phyloP scores from a whole-genome alignment of 2,329 filamentous ascomycete genomes.

The Penicillium hordei region DNA sequence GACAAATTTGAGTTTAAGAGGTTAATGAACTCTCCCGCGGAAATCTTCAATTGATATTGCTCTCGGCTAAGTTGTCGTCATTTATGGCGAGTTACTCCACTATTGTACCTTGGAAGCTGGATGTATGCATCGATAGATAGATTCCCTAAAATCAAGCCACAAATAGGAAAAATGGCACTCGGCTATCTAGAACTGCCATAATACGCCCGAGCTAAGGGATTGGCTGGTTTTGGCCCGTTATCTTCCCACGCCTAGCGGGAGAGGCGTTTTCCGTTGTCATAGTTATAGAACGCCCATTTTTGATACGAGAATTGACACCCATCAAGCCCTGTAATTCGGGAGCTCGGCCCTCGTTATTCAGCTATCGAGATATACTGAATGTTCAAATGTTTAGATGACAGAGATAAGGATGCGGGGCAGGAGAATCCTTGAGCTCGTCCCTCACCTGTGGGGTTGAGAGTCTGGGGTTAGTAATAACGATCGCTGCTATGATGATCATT shows the following conservation, averaged over 20 bases:
- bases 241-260: constrained; percentile 15
- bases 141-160: constrained; percentile 6
- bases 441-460: background rate
- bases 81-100: background rate
- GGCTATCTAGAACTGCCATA: constrained; percentile 1
- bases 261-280: constrained; percentile 19
- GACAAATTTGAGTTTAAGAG: background rate
- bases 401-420: constrained; percentile 3
- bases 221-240: constrained; percentile 6
- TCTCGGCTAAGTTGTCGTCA: constrained; percentile 2
- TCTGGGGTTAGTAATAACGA: background rate
- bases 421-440: background rate
- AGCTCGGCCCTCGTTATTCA: background rate
- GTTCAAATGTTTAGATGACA: background rate
- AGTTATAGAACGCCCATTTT: constrained; percentile 12
- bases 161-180: background rate
- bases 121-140: background rate
- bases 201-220: constrained; percentile 5
- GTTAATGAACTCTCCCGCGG: background rate
- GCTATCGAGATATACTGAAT: background rate
- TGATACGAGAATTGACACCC: constrained; percentile 1
- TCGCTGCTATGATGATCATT: constrained; percentile 5
- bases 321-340: background rate
- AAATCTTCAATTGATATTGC: background rate
- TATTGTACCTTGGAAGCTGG: background rate